Percentiles rank a stretch among this genome's conserved stretches.
These are phyloP conservation scores for Gentiana macrophylla DNA, from an alignment of 257 asterid species.

Conservation along the genomic window DNA sequence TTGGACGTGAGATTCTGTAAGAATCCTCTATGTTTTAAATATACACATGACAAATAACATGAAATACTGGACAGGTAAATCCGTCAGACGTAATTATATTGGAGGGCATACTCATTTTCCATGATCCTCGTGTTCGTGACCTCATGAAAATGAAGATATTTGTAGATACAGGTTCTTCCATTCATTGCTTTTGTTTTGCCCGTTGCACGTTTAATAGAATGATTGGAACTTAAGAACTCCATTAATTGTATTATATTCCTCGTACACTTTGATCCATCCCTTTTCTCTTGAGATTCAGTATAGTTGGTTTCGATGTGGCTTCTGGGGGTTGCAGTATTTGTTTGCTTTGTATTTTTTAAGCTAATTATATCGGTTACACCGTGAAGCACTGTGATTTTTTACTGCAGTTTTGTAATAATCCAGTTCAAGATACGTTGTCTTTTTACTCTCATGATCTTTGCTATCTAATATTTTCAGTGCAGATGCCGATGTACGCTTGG, in stretches of 20 bases:
- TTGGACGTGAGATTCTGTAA: neutral
- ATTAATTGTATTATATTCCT: neutral
- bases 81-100: conserved; percentile 94
- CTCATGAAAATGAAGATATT: conserved; percentile 94
- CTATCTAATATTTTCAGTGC: conserved; percentile 36
- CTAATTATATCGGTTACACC: neutral
- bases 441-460: conserved; percentile 24
- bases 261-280: too few species aligned
- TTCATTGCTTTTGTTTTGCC: conserved; percentile 6
- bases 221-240: too few species aligned
- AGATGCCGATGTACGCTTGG: conserved; percentile 99
- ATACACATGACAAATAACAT: neutral
- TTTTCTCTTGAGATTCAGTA: too few species aligned
- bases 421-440: conserved; percentile 2
- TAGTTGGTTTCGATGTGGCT: too few species aligned
- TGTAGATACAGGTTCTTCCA: conserved; percentile 85
- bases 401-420: conserved; percentile 2
- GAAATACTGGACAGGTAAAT: conserved; percentile 60
- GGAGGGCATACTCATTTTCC: conserved; percentile 97
- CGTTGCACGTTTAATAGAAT: neutral
- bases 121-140: conserved; percentile 79
- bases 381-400: neutral
- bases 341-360: neutral
- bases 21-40: neutral
- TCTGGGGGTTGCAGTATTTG: too few species aligned